Base-by-base conservation (phyloP, 345 rosid genomes). In the Xanthoceras sorbifolium region DNA sequence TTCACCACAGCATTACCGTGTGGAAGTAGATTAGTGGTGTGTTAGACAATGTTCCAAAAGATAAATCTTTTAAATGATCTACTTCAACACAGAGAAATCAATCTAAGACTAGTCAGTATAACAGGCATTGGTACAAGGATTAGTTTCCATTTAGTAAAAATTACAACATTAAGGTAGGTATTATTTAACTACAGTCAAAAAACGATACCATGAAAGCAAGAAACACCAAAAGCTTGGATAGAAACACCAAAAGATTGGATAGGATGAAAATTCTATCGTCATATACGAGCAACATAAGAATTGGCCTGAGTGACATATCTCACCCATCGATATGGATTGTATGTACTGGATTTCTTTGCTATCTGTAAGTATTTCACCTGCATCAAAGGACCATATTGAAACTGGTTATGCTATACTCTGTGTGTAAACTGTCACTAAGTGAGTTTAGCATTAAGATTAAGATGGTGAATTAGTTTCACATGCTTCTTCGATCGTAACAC, bases 281-380 rank as follows among this genome's bases (percentile, higher is more conserved):
- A 89, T 63, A 93, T 69, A 25, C 98, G 90, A 79, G 98, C 97
- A 76, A 96, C 99, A 72, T 96, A 96, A 4, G 99, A 96, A 78
- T 96, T 96, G 75, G 99, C 94, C 84, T 96, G 99, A 34, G 99
- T 96, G 32, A 96, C 98, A 23, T 96, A 93, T 86, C 99, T 91
- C 86, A 96, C 99, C 99, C 97, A 93, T 79, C 98, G 90, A 82
- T 96, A 96, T 42, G 99, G 98, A 82, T 93, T 93, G 69, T 90
- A 86, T 25, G 84, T 76, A 68, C 90, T 82, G 34, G 94, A 89
- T 79, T 93, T 96, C 94, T 93, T 96, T 40, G 97, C 97, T 84
- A 93, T 96, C 91, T 93, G 98, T 88, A 96, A 87, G 88, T 92
- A 96, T 76, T 93, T 96, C 85, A 96, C 98, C 99, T 96, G 94